Base-by-base conservation (phyloP, 139 green algal species). In the Eudorina sp. region DNA sequence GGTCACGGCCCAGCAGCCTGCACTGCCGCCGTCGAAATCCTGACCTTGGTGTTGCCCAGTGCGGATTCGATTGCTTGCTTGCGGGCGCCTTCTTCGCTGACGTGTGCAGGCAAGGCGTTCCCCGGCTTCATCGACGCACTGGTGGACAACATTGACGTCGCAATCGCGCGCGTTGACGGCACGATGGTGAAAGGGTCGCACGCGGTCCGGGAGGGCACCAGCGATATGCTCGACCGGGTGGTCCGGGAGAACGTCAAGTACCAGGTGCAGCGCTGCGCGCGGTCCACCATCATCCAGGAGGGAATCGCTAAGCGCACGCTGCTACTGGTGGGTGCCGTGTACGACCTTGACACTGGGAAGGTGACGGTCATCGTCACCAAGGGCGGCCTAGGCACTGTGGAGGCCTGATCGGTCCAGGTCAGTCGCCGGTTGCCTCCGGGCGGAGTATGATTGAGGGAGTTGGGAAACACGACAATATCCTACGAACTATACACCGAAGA, bases 91-190 rank as follows among this genome's bases (percentile, higher is more conserved):
- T n/a, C n/a, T n/a, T n/a, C n/a, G n/a, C n/a, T 58, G 16, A 58
- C 11, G 34, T 46, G 66, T 46, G 66, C 88, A 89, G 89, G 89
- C 60, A 89, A 92, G 25, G 89, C 89, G 13, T 92, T 92, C 64
- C 89, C 89, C 34, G 89, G 89, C 46, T 92, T 89, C 75, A 92
- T 92, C 60, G 83, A 89, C 53, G 88, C 74, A 6, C 66, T 92
- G 51, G 82, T 92, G 53, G 89, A 89, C n/a, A 36, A 92, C 74
- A 53, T 92, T 25, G 89, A 89, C 64, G 83, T 92, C 16, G 89
- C 89, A 0, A 80, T 92, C n/a, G 60, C 78, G 55, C 83, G 88
- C 36, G 45, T 83, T 29, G 73, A 89, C 46, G 72, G 38, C 36
- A 36, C 43, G 36, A 25, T 9, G 25, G 25, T 53, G 34, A 72